Evolutionary conservation across 2,329 filamentous ascomycete genomes (phyloP).

Genomic region (Phoma herbarum): DNA sequence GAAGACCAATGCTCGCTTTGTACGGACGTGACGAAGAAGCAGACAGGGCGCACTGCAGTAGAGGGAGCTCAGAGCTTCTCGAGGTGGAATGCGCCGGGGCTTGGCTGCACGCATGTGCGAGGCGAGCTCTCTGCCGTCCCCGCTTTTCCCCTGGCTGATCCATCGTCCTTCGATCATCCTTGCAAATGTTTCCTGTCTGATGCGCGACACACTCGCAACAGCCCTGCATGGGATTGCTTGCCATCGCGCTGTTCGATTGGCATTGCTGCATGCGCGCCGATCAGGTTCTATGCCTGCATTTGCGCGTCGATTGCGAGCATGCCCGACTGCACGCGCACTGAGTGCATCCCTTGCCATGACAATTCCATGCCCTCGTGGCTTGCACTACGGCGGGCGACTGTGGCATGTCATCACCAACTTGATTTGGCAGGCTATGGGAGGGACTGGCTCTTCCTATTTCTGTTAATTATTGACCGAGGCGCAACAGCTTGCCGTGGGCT

Average conservation of each 20-base stretch:
- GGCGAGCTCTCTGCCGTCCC: constrained; percentile 9
- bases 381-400: constrained; percentile 15
- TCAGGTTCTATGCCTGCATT: not conserved
- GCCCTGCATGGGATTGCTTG: constrained; percentile 10
- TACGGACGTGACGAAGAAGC: not conserved
- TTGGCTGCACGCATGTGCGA: constrained; percentile 23
- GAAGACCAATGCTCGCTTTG: not conserved
- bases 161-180: not conserved
- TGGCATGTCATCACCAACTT: constrained; percentile 5
- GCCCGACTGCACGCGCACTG: not conserved
- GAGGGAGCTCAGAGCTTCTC: not conserved
- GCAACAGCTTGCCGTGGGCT: not conserved
- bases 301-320: not conserved
- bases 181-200: constrained; percentile 2
- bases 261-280: not conserved
- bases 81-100: constrained; percentile 16
- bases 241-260: not conserved
- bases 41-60: not conserved
- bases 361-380: constrained; percentile 6
- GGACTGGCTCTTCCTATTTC: not conserved
- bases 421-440: not conserved
- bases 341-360: constrained; percentile 10
- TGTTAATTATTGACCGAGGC: constrained; percentile 4
- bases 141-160: constrained; percentile 17
- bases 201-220: constrained; percentile 7